phyloP scores from a whole-genome alignment of 2,329 filamentous ascomycete species.

The Cercospora citrullina region DNA sequence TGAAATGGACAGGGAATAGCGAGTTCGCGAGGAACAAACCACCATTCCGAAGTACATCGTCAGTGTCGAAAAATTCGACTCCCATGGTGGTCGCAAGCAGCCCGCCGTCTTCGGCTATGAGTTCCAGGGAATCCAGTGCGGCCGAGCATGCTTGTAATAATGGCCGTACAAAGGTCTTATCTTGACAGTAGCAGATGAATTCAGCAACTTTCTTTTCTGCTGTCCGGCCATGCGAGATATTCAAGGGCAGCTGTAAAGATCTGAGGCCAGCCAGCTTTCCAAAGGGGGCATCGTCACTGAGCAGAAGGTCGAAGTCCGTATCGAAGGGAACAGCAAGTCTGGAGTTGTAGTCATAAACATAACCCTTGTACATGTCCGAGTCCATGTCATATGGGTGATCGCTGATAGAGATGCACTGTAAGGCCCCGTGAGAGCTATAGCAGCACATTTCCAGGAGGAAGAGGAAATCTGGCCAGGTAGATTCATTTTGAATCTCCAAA shows the following conservation, averaged over 20 bases:
- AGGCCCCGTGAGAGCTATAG: not conserved
- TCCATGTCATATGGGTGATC: not conserved
- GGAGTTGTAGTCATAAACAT: not conserved
- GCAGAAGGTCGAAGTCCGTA: not conserved
- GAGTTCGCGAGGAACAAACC: not conserved
- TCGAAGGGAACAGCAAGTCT: not conserved
- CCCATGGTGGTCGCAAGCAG: not conserved
- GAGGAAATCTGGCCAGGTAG: not conserved
- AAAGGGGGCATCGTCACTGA: not conserved
- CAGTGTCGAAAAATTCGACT: too few species aligned
- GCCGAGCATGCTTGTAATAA: not conserved
- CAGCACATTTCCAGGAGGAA: slow-evolving; percentile 9
- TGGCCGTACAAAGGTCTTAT: not conserved
- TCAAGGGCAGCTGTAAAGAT: not conserved
- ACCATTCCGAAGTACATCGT: too few species aligned
- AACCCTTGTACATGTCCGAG: not conserved
- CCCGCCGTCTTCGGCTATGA: not conserved
- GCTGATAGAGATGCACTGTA: not conserved
- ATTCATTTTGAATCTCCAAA: not conserved
- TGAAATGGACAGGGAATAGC: not conserved
- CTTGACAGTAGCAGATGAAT: not conserved
- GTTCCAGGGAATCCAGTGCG: not conserved
- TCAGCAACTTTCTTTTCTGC: not conserved
- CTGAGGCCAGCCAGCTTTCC: not conserved
- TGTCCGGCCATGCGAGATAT: not conserved